phyloP scores from a whole-genome alignment of 345 rosid genomes.

The Citrus australasica region DNA sequence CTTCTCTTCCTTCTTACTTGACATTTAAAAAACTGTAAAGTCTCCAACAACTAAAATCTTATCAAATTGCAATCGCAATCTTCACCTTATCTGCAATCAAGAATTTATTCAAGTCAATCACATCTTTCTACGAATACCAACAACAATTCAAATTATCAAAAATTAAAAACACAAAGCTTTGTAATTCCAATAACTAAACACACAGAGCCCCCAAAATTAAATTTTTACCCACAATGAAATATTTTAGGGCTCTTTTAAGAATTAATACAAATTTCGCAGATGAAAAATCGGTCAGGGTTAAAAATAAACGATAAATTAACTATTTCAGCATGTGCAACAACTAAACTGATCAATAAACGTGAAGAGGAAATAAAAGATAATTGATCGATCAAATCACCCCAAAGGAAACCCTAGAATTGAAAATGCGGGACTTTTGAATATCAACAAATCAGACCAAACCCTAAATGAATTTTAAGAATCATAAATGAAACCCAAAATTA shows the following conservation, averaged over 20 bases:
- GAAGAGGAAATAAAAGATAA: background rate
- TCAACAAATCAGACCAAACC: too few relatives aligned
- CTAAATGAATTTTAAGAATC: too few relatives aligned
- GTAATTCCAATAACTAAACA: background rate
- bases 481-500: too few relatives aligned
- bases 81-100: background rate
- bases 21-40: conserved; percentile 39
- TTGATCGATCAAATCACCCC: background rate
- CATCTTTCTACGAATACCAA: background rate
- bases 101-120: background rate
- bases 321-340: background rate
- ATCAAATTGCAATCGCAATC: background rate
- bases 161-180: background rate
- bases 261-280: background rate
- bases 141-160: background rate
- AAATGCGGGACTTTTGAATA: background rate
- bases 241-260: too few relatives aligned
- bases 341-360: background rate
- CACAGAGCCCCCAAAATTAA: background rate
- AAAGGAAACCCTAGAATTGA: background rate
- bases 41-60: background rate
- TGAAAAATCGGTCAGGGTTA: background rate
- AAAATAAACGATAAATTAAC: background rate
- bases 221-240: background rate
- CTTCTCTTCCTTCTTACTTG: conserved; percentile 86